Evolutionary conservation across 768 basidiomycete genomes (phyloP), one percentile per base, ranked within the genome.

Genomic region (Leccinellum albellum): DNA sequence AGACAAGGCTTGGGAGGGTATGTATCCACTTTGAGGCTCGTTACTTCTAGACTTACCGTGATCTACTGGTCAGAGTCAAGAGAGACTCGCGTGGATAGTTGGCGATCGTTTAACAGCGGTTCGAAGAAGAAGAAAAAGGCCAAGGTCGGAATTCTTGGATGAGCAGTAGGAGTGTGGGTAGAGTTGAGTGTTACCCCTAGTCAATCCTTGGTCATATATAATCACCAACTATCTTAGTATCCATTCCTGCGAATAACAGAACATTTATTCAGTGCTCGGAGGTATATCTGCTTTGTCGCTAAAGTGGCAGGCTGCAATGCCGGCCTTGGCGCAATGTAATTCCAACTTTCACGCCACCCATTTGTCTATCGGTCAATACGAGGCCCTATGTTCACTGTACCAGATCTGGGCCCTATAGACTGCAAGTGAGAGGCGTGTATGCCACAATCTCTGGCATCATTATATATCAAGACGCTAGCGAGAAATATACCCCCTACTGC

Each of bases 1-100:
- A 6, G 91, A 95, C 64, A 88, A 86, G 64, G 75, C 72, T 24
- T 97, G 94, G 94, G 94, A 96, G 79, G 91, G 93, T 93, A 61
- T 35, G 74, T 64, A 9, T 45, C 45, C 24, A 12, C 28, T 51
- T 8, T 21, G 15, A n/a, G 47, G 6, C 29, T 28, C 10, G 46
- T 32, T 12, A 0, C 5, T 26, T 21, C 17, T 21, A 12, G 40
- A 20, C 40, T 42, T 42, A 42, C 20, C 40, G 5, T 42, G 20
- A 4, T 32, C n/a, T 37, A 26, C 56, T 50, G 50, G 1, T 51
- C 67, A 89, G 88, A 87, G 56, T 84, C 75, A 31, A 79, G 92
- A 61, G 92, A 94, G 59, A 77, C 88, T 62, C 86, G 92, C 31
- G 91, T 94, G 29, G 91, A 81, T 64, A 89, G 86, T 66, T 94